phyloP scores from a whole-genome alignment of 1,284 basidiomycete genomes.

The Rhodotorula sp. region DNA sequence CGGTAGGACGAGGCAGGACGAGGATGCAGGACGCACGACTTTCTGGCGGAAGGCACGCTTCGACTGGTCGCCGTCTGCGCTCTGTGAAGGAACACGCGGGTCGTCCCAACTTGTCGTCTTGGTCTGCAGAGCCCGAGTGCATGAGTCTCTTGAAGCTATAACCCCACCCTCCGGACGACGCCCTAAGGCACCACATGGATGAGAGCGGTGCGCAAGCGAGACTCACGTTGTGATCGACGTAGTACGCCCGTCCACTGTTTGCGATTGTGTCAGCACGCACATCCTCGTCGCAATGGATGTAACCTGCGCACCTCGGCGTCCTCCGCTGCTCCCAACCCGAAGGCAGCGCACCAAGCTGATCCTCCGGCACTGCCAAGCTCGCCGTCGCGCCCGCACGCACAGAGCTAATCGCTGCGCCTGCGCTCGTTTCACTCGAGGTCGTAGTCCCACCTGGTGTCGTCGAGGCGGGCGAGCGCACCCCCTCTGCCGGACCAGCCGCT shows the following conservation, averaged over 20 bases:
- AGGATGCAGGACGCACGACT: conserved; percentile 55
- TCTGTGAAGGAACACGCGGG: conserved; percentile 74
- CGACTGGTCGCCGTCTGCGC: conserved; percentile 96
- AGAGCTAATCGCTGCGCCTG: too few species aligned
- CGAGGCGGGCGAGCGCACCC: too few species aligned
- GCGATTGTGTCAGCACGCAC: neutral
- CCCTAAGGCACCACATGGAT: too few species aligned
- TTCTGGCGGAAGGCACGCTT: conserved; percentile 98
- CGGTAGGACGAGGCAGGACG: neutral
- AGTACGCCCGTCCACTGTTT: conserved; percentile 75
- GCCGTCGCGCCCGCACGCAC: neutral
- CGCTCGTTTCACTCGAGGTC: too few species aligned
- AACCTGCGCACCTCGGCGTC: conserved; percentile 62
- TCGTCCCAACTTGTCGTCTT: conserved; percentile 94
- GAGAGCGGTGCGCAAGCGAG: too few species aligned
- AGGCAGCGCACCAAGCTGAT: conserved; percentile 75
- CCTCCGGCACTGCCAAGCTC: conserved; percentile 73
- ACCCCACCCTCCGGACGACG: too few species aligned
- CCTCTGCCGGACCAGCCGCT: too few species aligned
- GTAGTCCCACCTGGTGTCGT: too few species aligned
- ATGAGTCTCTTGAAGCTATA: too few species aligned
- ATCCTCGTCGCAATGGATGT: neutral
- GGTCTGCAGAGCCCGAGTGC: conserved; percentile 5
- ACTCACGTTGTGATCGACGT: conserved; percentile 77
- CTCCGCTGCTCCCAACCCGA: conserved; percentile 92